phyloP scores from a whole-genome alignment of 768 basidiomycete species.

The Tylopilus sp. region DNA sequence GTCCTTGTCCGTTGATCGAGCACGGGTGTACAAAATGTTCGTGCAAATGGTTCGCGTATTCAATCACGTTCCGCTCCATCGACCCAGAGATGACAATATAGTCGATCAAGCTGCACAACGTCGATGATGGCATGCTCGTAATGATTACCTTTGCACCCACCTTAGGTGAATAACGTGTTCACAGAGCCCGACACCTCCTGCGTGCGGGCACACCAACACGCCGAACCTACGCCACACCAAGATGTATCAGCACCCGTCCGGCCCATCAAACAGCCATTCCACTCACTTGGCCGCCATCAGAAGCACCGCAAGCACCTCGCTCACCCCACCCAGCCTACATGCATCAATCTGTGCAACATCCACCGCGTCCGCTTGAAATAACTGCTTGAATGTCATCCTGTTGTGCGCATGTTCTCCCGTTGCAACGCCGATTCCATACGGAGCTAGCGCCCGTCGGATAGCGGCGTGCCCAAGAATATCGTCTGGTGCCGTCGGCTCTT shows the following conservation, averaged over 20 bases:
- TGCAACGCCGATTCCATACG: slow-evolving; percentile 82
- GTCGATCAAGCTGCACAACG: slow-evolving; percentile 68
- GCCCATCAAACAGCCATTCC: slow-evolving; percentile 2
- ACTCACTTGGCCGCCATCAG: slow-evolving; percentile 85
- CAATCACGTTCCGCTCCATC: slow-evolving; percentile 90
- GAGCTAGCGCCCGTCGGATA: slow-evolving; percentile 73
- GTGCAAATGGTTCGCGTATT: slow-evolving; percentile 83
- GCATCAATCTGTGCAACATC: slow-evolving; percentile 90
- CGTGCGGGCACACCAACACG: slow-evolving; percentile 86
- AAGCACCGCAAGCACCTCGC: slow-evolving; percentile 83
- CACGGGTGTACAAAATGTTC: slow-evolving; percentile 78
- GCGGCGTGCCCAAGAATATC: slow-evolving; percentile 84
- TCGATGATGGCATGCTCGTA: slow-evolving; percentile 8
- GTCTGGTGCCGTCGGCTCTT: slow-evolving; percentile 91
- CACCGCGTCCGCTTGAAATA: slow-evolving; percentile 84
- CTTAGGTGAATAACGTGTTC: slow-evolving; percentile 87
- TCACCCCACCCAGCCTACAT: slow-evolving; percentile 85
- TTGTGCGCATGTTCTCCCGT: slow-evolving; percentile 96
- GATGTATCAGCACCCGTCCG: neutral
- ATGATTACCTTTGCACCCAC: slow-evolving; percentile 30
- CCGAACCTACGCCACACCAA: slow-evolving; percentile 53
- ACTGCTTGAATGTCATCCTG: slow-evolving; percentile 92
- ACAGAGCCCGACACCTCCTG: slow-evolving; percentile 89
- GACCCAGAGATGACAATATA: slow-evolving; percentile 70
- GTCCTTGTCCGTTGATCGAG: slow-evolving; percentile 76